Base-by-base conservation (phyloP, 1,284 basidiomycete species). In the Apiotrichum gracile region DNA sequence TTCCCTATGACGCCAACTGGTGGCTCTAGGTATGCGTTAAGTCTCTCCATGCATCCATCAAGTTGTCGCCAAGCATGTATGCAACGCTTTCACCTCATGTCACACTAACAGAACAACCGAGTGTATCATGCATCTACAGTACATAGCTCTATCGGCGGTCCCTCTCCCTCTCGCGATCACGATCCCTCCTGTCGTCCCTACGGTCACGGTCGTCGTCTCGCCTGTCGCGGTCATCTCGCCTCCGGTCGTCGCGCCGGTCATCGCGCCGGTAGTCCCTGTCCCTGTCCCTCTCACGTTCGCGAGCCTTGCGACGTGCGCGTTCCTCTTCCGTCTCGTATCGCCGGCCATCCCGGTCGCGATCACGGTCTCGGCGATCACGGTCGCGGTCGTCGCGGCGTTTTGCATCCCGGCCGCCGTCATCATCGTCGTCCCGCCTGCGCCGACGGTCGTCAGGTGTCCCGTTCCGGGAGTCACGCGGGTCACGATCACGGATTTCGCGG, bases 271-370 rank as follows among this genome's bases (percentile, higher is more conserved):
- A 29, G 24, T 58, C 53, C 14, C 54, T 51, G 40, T 46, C 24
- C 22, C 54, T 49, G 26, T 47, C 52, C 5, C 59, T 44, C 22
- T 55, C 57, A 12, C 52, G 31, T 21, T 59, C 51, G 27, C 50
- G 25, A 22, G 63, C 68, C 52, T 67, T 68, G 13, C 67, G 55
- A 33, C 62, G 47, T 3, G 64, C 63, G 37, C 65, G 49, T 54
- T 68, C 68, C 52, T 63, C 61, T 17, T 68, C 66, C 27, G 61
- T 66, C 59, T 69, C 68, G 37, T 63, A 58, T 24, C 46, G 40
- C 24, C 41, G 16, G 25, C n/a, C 24, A 19, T 52, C 47, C 24
- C 60, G 25, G 24, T 61, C 54, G 14, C 61, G 46, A n/a, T 61
- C 61, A 19, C 60, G 41, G 8, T 50, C 27, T n/a, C n/a, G n/a